Percentiles rank a stretch among this genome's conserved stretches.
Conservation (phyloP, 169 alveolate species). For the Perkinsus chesapeaki region DNA sequence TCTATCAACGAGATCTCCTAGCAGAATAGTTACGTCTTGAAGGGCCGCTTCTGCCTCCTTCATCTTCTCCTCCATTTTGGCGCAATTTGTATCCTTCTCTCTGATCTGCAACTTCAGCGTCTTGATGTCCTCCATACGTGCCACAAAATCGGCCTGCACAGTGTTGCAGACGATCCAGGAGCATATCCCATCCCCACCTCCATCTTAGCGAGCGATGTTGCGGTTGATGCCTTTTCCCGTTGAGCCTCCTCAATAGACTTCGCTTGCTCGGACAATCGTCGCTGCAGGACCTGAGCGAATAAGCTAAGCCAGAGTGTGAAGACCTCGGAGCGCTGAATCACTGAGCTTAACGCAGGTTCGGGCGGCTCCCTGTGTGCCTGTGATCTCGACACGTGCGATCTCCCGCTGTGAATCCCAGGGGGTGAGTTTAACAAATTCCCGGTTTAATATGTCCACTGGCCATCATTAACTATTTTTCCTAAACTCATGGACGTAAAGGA, state of each 20-base stretch:
- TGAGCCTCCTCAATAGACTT: not conserved
- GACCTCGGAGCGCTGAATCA: too few relatives aligned
- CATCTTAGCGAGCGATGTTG: not conserved
- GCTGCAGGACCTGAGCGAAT: not conserved
- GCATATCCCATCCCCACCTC: not conserved
- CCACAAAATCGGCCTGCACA: not conserved
- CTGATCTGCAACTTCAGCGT: not conserved
- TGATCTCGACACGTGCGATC: too few relatives aligned
- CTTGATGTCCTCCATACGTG: not conserved
- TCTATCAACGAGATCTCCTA: too few relatives aligned
- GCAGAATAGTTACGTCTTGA: not conserved
- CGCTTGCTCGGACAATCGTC: not conserved
- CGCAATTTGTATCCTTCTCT: not conserved
- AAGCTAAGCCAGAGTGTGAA: too few relatives aligned
- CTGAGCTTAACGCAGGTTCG: too few relatives aligned
- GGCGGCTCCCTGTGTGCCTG: too few relatives aligned
- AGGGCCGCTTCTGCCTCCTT: not conserved
- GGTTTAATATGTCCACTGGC: too few relatives aligned
- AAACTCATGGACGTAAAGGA: too few relatives aligned
- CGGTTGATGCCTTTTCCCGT: not conserved
- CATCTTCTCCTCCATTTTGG: not conserved
- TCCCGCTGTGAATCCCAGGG: too few relatives aligned
- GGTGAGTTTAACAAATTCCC: too few relatives aligned
- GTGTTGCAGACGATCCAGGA: not conserved
- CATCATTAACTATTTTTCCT: too few relatives aligned